Evolutionary conservation across 2,329 filamentous ascomycete species (phyloP).

Genomic region (Talaromyces albobiverticillius): DNA sequence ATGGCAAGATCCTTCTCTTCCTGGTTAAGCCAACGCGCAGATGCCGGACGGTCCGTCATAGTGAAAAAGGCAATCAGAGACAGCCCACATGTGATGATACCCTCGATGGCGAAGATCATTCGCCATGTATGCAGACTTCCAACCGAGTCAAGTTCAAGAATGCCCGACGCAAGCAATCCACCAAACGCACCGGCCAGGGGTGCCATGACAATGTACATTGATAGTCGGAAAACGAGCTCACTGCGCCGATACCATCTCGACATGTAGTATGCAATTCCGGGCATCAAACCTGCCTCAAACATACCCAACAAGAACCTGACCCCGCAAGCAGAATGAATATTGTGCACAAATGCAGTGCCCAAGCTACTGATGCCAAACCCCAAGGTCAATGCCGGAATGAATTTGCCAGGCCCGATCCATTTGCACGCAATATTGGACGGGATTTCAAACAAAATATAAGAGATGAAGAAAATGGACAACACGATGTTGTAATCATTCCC

Average conservation of each 20-base stretch:
- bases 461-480: constrained; percentile 71
- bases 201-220: constrained; percentile 85
- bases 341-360: constrained; percentile 63
- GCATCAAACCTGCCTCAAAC: constrained; percentile 68
- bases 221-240: constrained; percentile 88
- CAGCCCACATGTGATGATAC: constrained; percentile 60
- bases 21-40: constrained; percentile 66
- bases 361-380: constrained; percentile 64
- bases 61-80: constrained; percentile 61
- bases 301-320: constrained; percentile 82
- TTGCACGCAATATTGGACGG: constrained; percentile 1
- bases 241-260: constrained; percentile 79
- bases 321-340: constrained; percentile 51
- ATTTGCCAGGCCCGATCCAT: constrained; percentile 66
- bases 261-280: constrained; percentile 66
- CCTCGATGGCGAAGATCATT: constrained; percentile 60
- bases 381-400: constrained; percentile 61
- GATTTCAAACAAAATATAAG: constrained; percentile 59
- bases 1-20: constrained; percentile 67
- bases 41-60: constrained; percentile 71
- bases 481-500: constrained; percentile 68
- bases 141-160: constrained; percentile 55
- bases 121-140: constrained; percentile 57
- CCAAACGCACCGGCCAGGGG: constrained; percentile 62
- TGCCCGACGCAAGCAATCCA: constrained; percentile 59